A percentile compares a stretch with the other conserved stretches of the same genome.
Evolutionary conservation across 139 green algal genomes (phyloP).

Genomic region (Chlorella vulgaris): DNA sequence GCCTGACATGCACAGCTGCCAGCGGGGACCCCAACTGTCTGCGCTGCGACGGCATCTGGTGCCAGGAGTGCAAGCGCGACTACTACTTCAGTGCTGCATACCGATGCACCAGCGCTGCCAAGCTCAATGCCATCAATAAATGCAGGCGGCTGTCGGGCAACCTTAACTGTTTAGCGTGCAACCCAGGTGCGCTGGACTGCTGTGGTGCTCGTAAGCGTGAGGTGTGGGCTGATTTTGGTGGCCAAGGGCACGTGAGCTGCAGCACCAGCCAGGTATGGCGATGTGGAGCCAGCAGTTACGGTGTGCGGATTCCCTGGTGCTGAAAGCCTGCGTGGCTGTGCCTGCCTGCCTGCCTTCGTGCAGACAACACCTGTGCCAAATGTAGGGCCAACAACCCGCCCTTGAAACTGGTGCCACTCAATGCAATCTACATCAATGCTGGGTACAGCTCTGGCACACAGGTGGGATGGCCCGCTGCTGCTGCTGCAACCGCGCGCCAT

Average conservation of each 20-base stretch:
- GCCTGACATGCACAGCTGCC: background rate
- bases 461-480: background rate
- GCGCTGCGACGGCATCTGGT: slow-evolving; percentile 12
- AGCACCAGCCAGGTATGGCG: no score
- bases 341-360: background rate
- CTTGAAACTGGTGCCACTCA: slow-evolving; percentile 19
- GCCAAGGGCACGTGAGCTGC: no score
- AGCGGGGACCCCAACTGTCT: slow-evolving; percentile 6
- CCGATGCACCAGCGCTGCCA: background rate
- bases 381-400: background rate
- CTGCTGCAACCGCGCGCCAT: no score
- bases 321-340: background rate
- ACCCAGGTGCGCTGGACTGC: background rate
- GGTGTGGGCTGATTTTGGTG: no score
- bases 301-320: background rate
- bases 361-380: slow-evolving; percentile 12
- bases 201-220: no score
- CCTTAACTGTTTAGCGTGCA: background rate
- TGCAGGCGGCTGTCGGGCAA: background rate
- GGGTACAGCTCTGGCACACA: background rate
- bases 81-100: background rate
- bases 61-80: background rate
- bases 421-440: slow-evolving; percentile 14
- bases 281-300: no score
- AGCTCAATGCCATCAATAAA: background rate